Conservation (phyloP, 805 yeast genomes). For the Saccharomycopsis sp. region DNA sequence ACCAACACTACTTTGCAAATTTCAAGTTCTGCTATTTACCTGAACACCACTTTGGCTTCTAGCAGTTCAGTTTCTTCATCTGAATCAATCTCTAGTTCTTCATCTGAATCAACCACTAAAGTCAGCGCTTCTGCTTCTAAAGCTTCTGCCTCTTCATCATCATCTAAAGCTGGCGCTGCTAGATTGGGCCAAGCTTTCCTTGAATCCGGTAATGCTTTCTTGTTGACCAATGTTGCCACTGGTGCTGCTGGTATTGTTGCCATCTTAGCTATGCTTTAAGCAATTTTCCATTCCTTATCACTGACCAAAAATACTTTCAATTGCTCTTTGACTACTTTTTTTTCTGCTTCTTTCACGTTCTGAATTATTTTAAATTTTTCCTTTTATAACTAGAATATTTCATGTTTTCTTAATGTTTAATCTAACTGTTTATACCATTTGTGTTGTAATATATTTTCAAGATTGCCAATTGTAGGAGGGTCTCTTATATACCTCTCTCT, state of each 20-base stretch:
- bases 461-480: no score
- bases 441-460: no score
- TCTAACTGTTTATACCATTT: not conserved
- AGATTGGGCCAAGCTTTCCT: constrained; percentile 42
- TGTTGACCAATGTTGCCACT: constrained; percentile 22
- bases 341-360: not conserved
- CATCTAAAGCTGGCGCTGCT: constrained; percentile 39
- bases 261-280: constrained; percentile 20
- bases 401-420: not conserved
- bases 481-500: no score
- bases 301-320: no score
- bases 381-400: not conserved
- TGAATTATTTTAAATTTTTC: not conserved
- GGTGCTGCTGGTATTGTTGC: constrained; percentile 35
- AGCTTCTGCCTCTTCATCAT: constrained; percentile 24
- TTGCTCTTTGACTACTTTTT: not conserved
- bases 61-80: constrained; percentile 8
- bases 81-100: constrained; percentile 16
- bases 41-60: constrained; percentile 10
- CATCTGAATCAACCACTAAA: constrained; percentile 18
- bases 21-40: constrained; percentile 10
- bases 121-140: constrained; percentile 23
- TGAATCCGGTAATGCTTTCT: constrained; percentile 21
- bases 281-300: no score
- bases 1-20: constrained; percentile 1